Evolutionary conservation across 345 rosid genomes (phyloP).

Genomic region (Populus ilicifolia): DNA sequence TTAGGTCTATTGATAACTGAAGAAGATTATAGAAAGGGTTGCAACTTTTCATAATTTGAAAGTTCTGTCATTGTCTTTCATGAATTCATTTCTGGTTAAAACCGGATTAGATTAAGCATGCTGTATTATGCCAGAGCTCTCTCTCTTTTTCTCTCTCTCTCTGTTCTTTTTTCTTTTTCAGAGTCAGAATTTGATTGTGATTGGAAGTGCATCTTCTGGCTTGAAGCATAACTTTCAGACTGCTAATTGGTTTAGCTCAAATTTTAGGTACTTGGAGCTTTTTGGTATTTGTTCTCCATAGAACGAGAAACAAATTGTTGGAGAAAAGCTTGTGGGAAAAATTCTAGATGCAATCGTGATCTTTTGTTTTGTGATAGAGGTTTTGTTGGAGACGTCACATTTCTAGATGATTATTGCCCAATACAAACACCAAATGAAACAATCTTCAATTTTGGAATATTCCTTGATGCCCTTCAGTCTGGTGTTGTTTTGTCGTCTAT

Average conservation of each 20-base stretch:
- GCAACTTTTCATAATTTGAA: neutral
- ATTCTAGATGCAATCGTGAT: neutral
- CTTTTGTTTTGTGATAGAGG: constrained; percentile 45
- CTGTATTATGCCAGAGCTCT: neutral
- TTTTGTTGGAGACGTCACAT: neutral
- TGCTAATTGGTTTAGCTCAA: neutral
- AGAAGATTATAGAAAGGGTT: neutral
- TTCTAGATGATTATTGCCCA: constrained; percentile 22
- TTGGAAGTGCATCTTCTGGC: neutral
- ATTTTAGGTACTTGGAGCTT: constrained; percentile 48
- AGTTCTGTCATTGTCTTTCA: neutral
- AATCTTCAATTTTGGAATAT: constrained; percentile 31
- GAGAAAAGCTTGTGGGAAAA: constrained; percentile 53
- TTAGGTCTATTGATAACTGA: neutral
- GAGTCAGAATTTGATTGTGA: neutral
- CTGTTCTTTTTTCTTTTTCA: neutral
- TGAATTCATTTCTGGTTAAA: neutral
- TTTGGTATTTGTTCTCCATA: constrained; percentile 64
- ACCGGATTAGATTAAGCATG: neutral
- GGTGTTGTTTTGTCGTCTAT: constrained; percentile 25
- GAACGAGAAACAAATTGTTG: constrained; percentile 47
- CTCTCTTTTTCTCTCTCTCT: neutral
- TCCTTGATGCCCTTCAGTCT: constrained; percentile 29
- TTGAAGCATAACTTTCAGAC: neutral
- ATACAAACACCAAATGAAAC: constrained; percentile 11